Conservation (phyloP, 805 yeast genomes). For the Pichia exigua region DNA sequence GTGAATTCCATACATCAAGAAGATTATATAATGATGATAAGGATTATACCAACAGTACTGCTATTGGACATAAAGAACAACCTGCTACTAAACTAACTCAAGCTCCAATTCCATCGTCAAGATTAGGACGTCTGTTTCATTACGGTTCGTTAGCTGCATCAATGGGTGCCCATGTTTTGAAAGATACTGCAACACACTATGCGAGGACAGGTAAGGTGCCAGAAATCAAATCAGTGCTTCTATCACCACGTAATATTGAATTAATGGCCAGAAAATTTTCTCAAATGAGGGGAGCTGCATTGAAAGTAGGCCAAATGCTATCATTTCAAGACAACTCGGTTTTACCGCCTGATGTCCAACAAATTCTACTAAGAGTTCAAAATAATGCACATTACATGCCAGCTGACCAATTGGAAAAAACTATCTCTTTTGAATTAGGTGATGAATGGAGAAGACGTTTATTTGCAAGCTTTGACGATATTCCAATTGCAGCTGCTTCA, state of each 20-base stretch:
- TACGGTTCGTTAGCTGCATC: slow-evolving; percentile 91
- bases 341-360: slow-evolving; percentile 77
- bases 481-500: slow-evolving; percentile 95
- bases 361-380: slow-evolving; percentile 75
- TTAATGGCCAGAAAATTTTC: slow-evolving; percentile 80
- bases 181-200: slow-evolving; percentile 65
- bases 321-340: slow-evolving; percentile 88
- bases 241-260: slow-evolving; percentile 80
- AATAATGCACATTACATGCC: slow-evolving; percentile 98
- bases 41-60: neutral
- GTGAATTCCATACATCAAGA: slow-evolving; percentile 9
- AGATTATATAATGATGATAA: slow-evolving; percentile 1
- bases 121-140: slow-evolving; percentile 85
- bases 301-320: slow-evolving; percentile 93
- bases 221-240: slow-evolving; percentile 48
- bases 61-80: slow-evolving; percentile 28
- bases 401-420: slow-evolving; percentile 72
- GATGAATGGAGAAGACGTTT: slow-evolving; percentile 60
- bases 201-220: slow-evolving; percentile 41
- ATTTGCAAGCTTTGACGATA: slow-evolving; percentile 70
- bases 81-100: slow-evolving; percentile 43
- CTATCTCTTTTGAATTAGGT: slow-evolving; percentile 69
- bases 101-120: slow-evolving; percentile 77
- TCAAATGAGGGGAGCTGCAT: slow-evolving; percentile 98
- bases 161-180: slow-evolving; percentile 75